Evolutionary conservation across 177 flowering plant species (phyloP), one percentile per base, ranked within the genome.

Genomic region (Vitis hybrid): DNA sequence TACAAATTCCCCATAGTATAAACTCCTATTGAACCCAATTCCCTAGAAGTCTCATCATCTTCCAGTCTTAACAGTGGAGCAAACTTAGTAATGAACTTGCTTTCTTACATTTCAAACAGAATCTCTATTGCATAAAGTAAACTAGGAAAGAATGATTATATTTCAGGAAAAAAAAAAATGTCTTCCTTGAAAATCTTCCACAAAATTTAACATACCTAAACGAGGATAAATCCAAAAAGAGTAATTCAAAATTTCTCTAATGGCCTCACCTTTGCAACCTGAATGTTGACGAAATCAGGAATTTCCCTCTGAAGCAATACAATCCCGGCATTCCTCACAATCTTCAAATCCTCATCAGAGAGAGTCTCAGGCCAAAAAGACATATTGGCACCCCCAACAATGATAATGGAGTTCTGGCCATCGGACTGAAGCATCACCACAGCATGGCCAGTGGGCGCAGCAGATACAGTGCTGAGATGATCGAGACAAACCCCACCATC

Each of bases 341-440:
- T 74, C 73, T 86, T 85, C 82, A 90, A 77, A 62, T 86, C 86
- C 67, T 70, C 74, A 39, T 79, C 84, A 13, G 66, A 5, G 9
- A 91, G 55, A 30, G 39, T 63, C 9, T 83, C 71, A 32, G 95
- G 92, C 99, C 99, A 93, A 51, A 88, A 74, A 49, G 62, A 65
- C 96, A 89, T 89, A 69, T 95, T 93, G 23, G 98, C 90, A 7
- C 99, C 99, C 34, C 99, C 99, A 62, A 95, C 98, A 75, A 95
- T 93, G 66, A 95, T 88, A 51, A 95, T 95, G 11, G 94, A 89
- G 65, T 95, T 95, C 81, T 93, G 89, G 66, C 99, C 99, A 76
- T 80, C 91, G 57, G 87, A 34, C 62, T 85, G 93, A 7, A 93
- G 88, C 97, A 93, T 95, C 76, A 95, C 98, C 72, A 91, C 97